phyloP scores from a whole-genome alignment of 2,329 filamentous ascomycete species.

The Leptographium flavum region DNA sequence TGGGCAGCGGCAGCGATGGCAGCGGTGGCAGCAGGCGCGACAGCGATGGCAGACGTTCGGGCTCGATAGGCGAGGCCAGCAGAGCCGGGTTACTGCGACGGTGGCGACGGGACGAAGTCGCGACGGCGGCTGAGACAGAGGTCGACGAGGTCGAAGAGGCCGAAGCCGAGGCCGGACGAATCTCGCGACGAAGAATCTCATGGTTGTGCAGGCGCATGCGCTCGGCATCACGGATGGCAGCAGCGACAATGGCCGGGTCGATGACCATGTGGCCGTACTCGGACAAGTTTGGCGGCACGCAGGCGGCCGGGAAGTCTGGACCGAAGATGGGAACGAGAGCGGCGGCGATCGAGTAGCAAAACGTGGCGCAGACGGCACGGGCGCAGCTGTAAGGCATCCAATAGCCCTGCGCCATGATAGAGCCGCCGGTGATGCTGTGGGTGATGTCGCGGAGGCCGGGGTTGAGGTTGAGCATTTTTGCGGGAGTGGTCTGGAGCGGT shows the following conservation, averaged over 20 bases:
- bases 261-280: conserved; percentile 56
- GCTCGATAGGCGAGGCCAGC: background rate
- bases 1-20: background rate
- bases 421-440: conserved; percentile 87
- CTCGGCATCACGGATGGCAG: conserved; percentile 34
- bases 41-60: conserved; percentile 6
- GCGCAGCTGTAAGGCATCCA: conserved; percentile 92
- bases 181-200: background rate
- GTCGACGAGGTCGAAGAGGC: background rate
- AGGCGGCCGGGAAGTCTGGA: conserved; percentile 59
- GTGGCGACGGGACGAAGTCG: background rate
- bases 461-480: conserved; percentile 67
- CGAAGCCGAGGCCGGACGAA: background rate
- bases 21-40: background rate
- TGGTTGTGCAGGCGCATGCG: conserved; percentile 18
- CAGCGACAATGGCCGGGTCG: conserved; percentile 35
- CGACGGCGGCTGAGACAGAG: background rate
- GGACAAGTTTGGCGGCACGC: conserved; percentile 48
- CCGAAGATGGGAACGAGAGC: conserved; percentile 88
- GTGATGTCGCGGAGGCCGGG: conserved; percentile 76
- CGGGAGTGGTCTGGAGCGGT: conserved; percentile 61
- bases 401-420: conserved; percentile 85
- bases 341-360: conserved; percentile 72
- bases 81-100: no score
- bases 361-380: conserved; percentile 74